Base-by-base conservation (phyloP, 176 grass and related monocot genomes). In the Chloris gayana region DNA sequence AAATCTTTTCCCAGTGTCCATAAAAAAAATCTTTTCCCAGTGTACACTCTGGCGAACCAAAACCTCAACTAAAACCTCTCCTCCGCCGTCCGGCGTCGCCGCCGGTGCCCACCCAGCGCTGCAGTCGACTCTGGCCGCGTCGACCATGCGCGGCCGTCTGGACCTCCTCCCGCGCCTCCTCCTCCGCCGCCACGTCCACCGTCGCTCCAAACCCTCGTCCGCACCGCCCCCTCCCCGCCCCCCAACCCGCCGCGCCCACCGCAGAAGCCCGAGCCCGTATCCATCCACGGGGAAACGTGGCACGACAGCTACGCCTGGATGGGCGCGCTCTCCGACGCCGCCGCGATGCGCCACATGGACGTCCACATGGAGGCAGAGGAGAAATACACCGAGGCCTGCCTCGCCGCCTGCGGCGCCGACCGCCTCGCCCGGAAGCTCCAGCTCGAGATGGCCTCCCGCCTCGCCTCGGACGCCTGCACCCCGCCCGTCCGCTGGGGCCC, bases 271-370 rank as follows among this genome's bases (percentile, higher is more conserved):
- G 88, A 86, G 75, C 88, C 88, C 8, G 35, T 80, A 13, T 65
- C 80, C 68, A 86, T 90, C 84, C 84, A 90, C 68, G 88, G 84
- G 26, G 80, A 86, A 49, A 90, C 83, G 26, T 92, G 76, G 93
- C 71, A 88, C 67, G 93, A 96, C 67, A 87, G 80, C 85, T 96
- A 93, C 67, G 74, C 84, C 6, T 96, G 90, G 90, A 93, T 96
- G 93, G 78, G 87, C 5, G 69, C 87, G n/a, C 90, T 96, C 30
- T 84, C 90, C 45, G 90, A 98, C 84, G 54, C 85, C 62, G 92
- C 93, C 32, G 85, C 95, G 57, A 98, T 95, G 95, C 95, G 92
- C 78, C 95, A 98, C 92, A 98, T 98, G 95, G 95, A 93, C 57
- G 61, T 94, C 2, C 88, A 88, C 88, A 89, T 98, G 88, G 92